Conservation (phyloP, 495 filamentous ascomycete genomes). For the Daldinia grandis region DNA sequence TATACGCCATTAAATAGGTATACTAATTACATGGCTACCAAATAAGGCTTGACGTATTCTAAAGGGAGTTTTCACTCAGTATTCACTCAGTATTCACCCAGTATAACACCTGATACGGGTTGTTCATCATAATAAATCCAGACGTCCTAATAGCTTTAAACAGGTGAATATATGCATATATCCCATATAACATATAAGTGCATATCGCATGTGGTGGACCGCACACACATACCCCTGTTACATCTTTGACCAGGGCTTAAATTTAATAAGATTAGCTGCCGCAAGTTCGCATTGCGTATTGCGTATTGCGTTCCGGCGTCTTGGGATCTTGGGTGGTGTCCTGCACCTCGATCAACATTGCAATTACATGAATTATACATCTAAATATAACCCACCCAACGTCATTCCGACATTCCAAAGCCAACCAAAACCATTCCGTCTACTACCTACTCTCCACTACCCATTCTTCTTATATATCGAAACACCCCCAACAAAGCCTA, state of each 20-base stretch:
- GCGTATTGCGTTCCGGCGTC: conserved; percentile 13
- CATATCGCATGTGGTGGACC: not conserved
- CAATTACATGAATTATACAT: not conserved
- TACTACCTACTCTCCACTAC: not conserved
- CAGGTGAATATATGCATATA: not conserved
- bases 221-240: not conserved
- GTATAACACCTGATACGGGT: not conserved
- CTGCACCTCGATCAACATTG: conserved; percentile 5
- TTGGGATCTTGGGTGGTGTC: conserved; percentile 1
- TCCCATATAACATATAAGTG: not conserved
- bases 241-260: not conserved
- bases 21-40: too few species aligned
- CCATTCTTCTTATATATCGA: not conserved
- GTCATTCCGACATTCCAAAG: conserved; percentile 11
- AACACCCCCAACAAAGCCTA: not conserved
- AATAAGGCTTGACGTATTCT: too few species aligned
- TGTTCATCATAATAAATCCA: not conserved
- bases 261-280: conserved; percentile 1
- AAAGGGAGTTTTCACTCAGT: too few species aligned
- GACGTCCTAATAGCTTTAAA: not conserved
- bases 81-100: too few species aligned
- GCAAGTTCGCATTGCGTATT: conserved; percentile 15
- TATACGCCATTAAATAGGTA: too few species aligned
- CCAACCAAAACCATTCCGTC: not conserved
- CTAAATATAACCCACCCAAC: conserved; percentile 29